phyloP scores from a whole-genome alignment of 495 filamentous ascomycete genomes.

The Aspergillus wentii region DNA sequence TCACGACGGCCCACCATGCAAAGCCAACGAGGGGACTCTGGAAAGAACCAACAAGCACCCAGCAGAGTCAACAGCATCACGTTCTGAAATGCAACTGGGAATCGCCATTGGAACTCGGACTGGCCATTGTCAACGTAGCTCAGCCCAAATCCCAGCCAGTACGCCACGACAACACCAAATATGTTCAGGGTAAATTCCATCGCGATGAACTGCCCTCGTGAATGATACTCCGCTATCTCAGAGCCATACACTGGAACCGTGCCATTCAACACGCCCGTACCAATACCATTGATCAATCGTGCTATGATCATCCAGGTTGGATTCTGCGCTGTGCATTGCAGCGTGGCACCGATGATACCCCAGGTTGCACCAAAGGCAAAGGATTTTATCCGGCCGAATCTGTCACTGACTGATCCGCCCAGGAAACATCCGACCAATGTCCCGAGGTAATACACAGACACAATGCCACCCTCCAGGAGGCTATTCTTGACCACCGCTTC shows the following conservation, averaged over 20 bases:
- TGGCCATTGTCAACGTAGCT: slow-evolving; percentile 27
- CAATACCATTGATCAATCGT: slow-evolving; percentile 52
- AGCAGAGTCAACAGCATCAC: slow-evolving; percentile 46
- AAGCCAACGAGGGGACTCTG: slow-evolving; percentile 53
- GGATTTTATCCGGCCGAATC: slow-evolving; percentile 2
- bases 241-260: slow-evolving; percentile 56
- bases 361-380: slow-evolving; percentile 5
- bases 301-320: slow-evolving; percentile 26
- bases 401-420: slow-evolving; percentile 2
- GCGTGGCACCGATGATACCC: slow-evolving; percentile 23
- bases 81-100: slow-evolving; percentile 48
- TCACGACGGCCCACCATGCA: slow-evolving; percentile 43
- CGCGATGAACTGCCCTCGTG: slow-evolving; percentile 57
- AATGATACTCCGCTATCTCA: slow-evolving; percentile 52
- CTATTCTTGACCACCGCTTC: slow-evolving; percentile 32
- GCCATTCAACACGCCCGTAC: slow-evolving; percentile 55
- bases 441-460: slow-evolving; percentile 53
- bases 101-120: slow-evolving; percentile 34
- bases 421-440: slow-evolving; percentile 5
- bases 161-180: slow-evolving; percentile 55
- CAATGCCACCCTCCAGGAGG: slow-evolving; percentile 55
- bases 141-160: slow-evolving; percentile 43
- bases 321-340: slow-evolving; percentile 27
- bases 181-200: slow-evolving; percentile 53
- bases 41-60: slow-evolving; percentile 42